Percentiles rank a stretch among this genome's conserved stretches.
These are phyloP conservation scores for Fusarium cyanostomum DNA, from an alignment of 2,329 filamentous ascomycete species.

Conservation along the genomic window DNA sequence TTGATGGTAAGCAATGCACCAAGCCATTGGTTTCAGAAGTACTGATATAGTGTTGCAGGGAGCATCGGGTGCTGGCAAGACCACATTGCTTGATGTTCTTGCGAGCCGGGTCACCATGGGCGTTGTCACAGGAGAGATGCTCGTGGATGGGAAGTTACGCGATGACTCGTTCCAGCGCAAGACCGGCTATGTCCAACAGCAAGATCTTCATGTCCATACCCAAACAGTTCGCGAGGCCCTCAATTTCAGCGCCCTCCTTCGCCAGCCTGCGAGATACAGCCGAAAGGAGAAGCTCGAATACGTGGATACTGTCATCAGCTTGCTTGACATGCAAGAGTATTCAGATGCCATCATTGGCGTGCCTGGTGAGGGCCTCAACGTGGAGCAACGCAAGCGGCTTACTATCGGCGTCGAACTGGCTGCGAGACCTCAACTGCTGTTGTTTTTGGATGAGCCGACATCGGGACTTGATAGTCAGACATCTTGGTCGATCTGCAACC, in stretches of 20 bases:
- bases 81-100: slow-evolving; percentile 82
- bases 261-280: slow-evolving; percentile 75
- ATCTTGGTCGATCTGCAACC: slow-evolving; percentile 67
- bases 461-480: slow-evolving; percentile 68
- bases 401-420: slow-evolving; percentile 67
- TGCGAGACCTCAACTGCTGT: slow-evolving; percentile 61
- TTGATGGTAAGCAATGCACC: slow-evolving; percentile 72
- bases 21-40: slow-evolving; percentile 83
- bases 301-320: slow-evolving; percentile 76
- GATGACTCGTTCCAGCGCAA: slow-evolving; percentile 86
- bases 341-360: slow-evolving; percentile 70
- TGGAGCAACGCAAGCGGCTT: slow-evolving; percentile 67
- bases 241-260: slow-evolving; percentile 80
- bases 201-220: slow-evolving; percentile 84
- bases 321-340: slow-evolving; percentile 70
- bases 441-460: slow-evolving; percentile 68
- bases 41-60: slow-evolving; percentile 77
- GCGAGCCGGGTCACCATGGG: slow-evolving; percentile 86
- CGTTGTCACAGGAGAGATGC: slow-evolving; percentile 82
- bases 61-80: slow-evolving; percentile 87
- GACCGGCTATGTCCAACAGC: slow-evolving; percentile 88
- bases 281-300: slow-evolving; percentile 80
- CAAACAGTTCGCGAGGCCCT: slow-evolving; percentile 86
- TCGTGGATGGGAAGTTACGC: slow-evolving; percentile 67
- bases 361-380: slow-evolving; percentile 65